Conservation (phyloP, 768 basidiomycete species). For the Mrakia gelida region DNA sequence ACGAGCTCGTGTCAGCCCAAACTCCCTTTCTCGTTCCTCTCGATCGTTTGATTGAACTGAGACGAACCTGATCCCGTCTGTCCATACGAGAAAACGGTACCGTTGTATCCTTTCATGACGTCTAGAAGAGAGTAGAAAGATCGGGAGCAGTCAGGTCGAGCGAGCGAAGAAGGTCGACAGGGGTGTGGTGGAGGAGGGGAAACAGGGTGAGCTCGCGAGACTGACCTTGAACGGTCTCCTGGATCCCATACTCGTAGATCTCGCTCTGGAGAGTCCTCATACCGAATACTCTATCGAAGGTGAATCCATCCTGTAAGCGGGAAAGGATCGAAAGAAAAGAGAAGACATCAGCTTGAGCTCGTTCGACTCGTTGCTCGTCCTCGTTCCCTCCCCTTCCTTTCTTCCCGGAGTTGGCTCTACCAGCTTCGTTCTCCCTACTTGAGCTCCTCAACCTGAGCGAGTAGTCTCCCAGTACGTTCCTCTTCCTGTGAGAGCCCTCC, state of each 20-base stretch:
- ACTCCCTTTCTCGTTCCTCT: constrained; percentile 28
- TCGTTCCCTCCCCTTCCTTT: constrained; percentile 59
- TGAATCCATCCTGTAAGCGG: constrained; percentile 56
- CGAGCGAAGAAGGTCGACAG: constrained; percentile 27
- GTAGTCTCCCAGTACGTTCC: no score
- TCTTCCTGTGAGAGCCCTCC: no score
- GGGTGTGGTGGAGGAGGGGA: constrained; percentile 64
- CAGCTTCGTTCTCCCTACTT: background rate
- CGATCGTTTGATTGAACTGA: constrained; percentile 10
- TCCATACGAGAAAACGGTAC: constrained; percentile 67
- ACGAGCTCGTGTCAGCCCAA: constrained; percentile 44
- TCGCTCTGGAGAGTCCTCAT: constrained; percentile 85
- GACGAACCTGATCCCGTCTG: constrained; percentile 42
- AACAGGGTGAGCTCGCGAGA: constrained; percentile 47
- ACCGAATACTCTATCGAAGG: constrained; percentile 93
- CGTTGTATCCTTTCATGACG: constrained; percentile 97
- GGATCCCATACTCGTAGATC: constrained; percentile 97
- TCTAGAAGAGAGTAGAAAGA: constrained; percentile 52
- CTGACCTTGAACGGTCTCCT: constrained; percentile 48
- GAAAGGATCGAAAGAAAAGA: background rate
- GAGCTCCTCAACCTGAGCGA: no score
- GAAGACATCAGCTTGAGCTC: background rate
- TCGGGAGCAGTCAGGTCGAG: constrained; percentile 4
- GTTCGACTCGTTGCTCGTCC: background rate
- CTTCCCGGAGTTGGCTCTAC: constrained; percentile 65